A percentile compares a stretch with the other conserved stretches of the same genome.
phyloP scores from a whole-genome alignment of 2,329 filamentous ascomycete species.

The Monosporascus cannonballus region DNA sequence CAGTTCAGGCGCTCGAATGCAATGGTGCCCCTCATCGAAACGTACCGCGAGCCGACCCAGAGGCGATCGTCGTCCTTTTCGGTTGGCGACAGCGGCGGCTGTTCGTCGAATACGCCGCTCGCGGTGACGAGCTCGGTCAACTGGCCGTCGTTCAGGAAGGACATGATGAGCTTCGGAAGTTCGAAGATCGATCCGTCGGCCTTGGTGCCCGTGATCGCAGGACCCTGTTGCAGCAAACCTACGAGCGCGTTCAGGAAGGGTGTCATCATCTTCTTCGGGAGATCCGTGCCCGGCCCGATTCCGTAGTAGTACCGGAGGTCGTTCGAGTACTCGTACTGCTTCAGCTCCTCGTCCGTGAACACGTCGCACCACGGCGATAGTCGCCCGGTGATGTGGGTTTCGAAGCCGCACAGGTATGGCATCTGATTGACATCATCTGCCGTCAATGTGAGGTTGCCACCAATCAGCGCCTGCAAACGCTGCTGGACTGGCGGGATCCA shows the following conservation, averaged over 20 bases:
- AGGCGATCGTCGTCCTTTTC: conserved; percentile 40
- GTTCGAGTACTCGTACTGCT: conserved; percentile 60
- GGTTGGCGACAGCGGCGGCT: conserved; percentile 41
- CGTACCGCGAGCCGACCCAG: conserved; percentile 50
- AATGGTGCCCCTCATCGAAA: conserved; percentile 60
- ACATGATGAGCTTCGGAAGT: conserved; percentile 52
- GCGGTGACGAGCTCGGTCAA: conserved; percentile 54
- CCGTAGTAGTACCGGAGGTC: conserved; percentile 66
- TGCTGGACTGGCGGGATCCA: conserved; percentile 48
- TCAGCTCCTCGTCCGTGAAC: conserved; percentile 56
- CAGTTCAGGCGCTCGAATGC: conserved; percentile 59
- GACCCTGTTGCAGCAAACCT: conserved; percentile 45
- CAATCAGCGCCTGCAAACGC: conserved; percentile 48
- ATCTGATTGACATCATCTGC: conserved; percentile 50
- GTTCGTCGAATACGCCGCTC: conserved; percentile 55
- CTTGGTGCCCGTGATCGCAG: conserved; percentile 40
- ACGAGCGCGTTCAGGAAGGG: conserved; percentile 52
- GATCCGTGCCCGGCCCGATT: conserved; percentile 48
- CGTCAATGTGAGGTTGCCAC: conserved; percentile 48
- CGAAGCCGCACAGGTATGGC: conserved; percentile 66
- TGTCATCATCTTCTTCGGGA: conserved; percentile 54
- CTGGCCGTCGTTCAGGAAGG: conserved; percentile 62
- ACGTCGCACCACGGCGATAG: conserved; percentile 57
- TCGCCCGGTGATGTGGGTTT: conserved; percentile 59
- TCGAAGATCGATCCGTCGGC: conserved; percentile 39